Conservation (phyloP, 208 protist genomes). For the Trypanosoma brucei region DNA sequence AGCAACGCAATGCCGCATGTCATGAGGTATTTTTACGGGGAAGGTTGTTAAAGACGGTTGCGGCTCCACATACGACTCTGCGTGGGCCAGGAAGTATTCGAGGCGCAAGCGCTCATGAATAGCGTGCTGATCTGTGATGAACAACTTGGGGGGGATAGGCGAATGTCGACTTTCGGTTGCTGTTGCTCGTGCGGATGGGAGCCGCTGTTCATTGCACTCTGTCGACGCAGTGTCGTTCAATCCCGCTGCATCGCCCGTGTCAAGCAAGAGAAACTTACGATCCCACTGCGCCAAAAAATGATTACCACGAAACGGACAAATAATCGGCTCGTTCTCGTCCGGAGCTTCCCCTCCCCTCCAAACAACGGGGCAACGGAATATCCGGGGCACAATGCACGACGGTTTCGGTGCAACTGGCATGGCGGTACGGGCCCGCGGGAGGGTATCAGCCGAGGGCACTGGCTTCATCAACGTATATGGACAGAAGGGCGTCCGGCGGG, state of each 20-base stretch:
- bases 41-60: not conserved
- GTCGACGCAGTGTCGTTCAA: too few relatives aligned
- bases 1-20: conserved; percentile 35
- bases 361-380: conserved; percentile 5
- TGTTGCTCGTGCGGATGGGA: too few relatives aligned
- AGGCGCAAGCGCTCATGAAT: conserved; percentile 72
- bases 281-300: conserved; percentile 26
- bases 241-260: not conserved
- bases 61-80: conserved; percentile 65
- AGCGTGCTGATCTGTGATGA: conserved; percentile 70
- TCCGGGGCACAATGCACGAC: not conserved
- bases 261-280: conserved; percentile 20
- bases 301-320: conserved; percentile 13
- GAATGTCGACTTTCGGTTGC: too few relatives aligned
- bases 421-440: not conserved
- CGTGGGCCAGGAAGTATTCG: conserved; percentile 62
- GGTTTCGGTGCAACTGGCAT: not conserved
- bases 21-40: conserved; percentile 28
- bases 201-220: too few relatives aligned
- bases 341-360: not conserved
- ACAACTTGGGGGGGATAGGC: conserved; percentile 2
- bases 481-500: not conserved
- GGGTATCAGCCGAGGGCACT: not conserved
- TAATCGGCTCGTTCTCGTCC: not conserved
- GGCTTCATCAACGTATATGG: not conserved